Evolutionary conservation across 2,329 filamentous ascomycete genomes (phyloP), one percentile per base, ranked within the genome.

Genomic region (Ascomycota sp.): DNA sequence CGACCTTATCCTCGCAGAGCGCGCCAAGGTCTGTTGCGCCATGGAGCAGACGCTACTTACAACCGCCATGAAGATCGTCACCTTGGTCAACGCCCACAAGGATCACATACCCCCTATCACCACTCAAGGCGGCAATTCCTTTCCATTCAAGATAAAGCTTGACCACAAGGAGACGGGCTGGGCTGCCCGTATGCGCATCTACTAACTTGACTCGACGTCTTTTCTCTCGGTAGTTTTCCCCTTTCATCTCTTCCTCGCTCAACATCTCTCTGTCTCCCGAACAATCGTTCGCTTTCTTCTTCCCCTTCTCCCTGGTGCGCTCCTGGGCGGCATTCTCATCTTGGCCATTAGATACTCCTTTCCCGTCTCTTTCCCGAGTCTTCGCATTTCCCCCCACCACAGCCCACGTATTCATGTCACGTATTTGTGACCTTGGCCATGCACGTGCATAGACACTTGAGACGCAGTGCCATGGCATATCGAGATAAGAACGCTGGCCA

Each of bases 51-150:
- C 81, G 26, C 69, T 98, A 32, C 71, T 83, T 38, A 79, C 82
- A 36, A 80, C 83, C 6, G 78, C 79, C 34, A 70, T 92, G 61
- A 92, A 93, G 55, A 86, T 94, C 43, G 70, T 94, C 41, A 75
- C 73, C 36, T 77, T 80, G 31, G 83, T 81, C 43, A 92, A 92
- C 54, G 61, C 69, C 30, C 78, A 94, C 53, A 92, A 91, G 50
- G 81, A 91, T 45, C 89, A 95, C 52, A 95, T 98, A 39, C 89
- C 89, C 1, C 89, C 86, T 30, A 95, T 95, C 43, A 94, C 83
- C 38, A 92, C 83, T 7, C 89, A 83, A 15, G 83, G 75, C 46
- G 81, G 78, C 28, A 95, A 95, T 50, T 86, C 89, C 0, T 98
- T 95, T 46, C 86, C 86, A 1, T 95, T 92, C 53, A 77, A 85